A percentile compares a stretch with the other conserved stretches of the same genome.
Conservation (phyloP, 164 flowering plant genomes). For the Tetrastigma voinierianum region DNA sequence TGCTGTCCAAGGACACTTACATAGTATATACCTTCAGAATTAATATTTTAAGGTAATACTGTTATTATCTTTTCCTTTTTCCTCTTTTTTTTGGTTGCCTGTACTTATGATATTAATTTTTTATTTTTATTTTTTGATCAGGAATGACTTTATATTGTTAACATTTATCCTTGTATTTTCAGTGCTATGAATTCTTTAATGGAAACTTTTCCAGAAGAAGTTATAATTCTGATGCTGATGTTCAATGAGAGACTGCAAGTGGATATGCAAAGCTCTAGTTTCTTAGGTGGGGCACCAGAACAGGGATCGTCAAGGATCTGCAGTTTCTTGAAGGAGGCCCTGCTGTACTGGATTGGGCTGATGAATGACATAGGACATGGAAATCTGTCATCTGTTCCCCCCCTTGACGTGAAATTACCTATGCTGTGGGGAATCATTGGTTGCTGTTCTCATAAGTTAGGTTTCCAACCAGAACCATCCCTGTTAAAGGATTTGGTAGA, state of each 20-base stretch:
- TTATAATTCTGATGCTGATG: constrained; percentile 43
- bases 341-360: constrained; percentile 32
- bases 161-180: constrained; percentile 26
- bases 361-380: constrained; percentile 28
- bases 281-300: constrained; percentile 31
- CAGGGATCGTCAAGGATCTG: constrained; percentile 27
- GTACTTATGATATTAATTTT: background rate
- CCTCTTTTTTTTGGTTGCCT: background rate
- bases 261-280: constrained; percentile 15
- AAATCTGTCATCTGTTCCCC: constrained; percentile 17
- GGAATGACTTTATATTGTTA: background rate
- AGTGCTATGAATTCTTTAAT: constrained; percentile 59
- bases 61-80: background rate
- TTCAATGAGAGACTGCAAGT: constrained; percentile 49
- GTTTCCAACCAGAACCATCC: constrained; percentile 28
- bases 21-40: constrained; percentile 41
- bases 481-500: constrained; percentile 50
- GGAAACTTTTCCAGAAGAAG: constrained; percentile 55
- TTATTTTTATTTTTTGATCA: background rate
- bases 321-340: constrained; percentile 29
- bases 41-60: constrained; percentile 57
- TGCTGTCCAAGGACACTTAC: constrained; percentile 51
- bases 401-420: constrained; percentile 45
- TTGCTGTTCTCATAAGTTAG: constrained; percentile 49
- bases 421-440: constrained; percentile 64